A percentile compares a stretch with the other conserved stretches of the same genome.
Conservation (phyloP, 805 yeast species). For the Candida maesae region DNA sequence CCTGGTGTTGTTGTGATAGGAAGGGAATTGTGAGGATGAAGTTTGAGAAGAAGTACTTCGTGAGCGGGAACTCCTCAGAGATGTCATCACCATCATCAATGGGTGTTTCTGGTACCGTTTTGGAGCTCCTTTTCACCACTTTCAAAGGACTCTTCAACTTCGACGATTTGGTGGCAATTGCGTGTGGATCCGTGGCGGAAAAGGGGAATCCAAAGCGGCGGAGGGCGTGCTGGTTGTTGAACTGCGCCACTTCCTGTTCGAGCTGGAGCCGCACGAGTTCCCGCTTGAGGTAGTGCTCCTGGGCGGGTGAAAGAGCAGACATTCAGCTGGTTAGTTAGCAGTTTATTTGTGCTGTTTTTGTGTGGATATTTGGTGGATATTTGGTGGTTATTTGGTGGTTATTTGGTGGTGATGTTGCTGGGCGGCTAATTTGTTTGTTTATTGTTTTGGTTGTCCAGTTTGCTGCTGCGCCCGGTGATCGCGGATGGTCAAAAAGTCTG, state of each 20-base stretch:
- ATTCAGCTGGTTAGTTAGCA: no score
- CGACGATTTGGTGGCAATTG: neutral
- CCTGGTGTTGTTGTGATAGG: conserved; percentile 39
- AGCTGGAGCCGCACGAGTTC: conserved; percentile 66
- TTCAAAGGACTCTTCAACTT: neutral
- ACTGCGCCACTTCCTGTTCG: conserved; percentile 52
- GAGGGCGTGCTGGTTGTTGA: conserved; percentile 61
- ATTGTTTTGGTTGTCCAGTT: no score
- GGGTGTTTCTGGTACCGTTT: no score
- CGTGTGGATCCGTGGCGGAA: conserved; percentile 39
- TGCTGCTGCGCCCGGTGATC: no score
- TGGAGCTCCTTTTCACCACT: no score
- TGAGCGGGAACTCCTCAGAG: conserved; percentile 51
- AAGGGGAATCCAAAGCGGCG: conserved; percentile 80
- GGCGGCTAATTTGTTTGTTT: no score
- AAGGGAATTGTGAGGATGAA: conserved; percentile 75
- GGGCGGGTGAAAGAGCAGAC: conserved; percentile 60
- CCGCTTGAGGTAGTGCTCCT: conserved; percentile 86
- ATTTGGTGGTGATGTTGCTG: no score
- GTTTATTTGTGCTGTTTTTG: no score
- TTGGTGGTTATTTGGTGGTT: no score
- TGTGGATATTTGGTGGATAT: no score
- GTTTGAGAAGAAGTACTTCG: conserved; percentile 59
- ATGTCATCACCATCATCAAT: conserved; percentile 6
- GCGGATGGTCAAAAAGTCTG: neutral